Evolutionary conservation across 176 grass and related monocot species (phyloP).

Genomic region (Luzula sylvatica): DNA sequence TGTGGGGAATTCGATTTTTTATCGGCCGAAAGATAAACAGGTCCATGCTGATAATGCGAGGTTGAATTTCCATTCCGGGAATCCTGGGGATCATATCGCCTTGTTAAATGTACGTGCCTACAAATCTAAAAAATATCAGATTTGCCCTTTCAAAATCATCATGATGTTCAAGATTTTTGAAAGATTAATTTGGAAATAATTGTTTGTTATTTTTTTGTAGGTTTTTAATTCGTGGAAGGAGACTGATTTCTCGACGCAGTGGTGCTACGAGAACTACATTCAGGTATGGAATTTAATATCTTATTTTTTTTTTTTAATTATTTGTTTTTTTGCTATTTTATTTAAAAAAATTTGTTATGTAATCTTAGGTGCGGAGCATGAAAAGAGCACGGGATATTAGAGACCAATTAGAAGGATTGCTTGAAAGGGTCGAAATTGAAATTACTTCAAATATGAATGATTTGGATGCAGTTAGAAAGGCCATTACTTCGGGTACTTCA

Average conservation of each 20-base stretch:
- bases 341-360: conserved; percentile 6
- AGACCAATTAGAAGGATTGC: conserved; percentile 84
- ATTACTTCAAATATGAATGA: conserved; percentile 53
- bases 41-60: conserved; percentile 91
- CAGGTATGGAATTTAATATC: conserved; percentile 35
- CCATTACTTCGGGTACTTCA: conserved; percentile 74
- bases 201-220: conserved; percentile 34
- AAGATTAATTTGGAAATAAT: neutral
- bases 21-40: conserved; percentile 94
- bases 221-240: conserved; percentile 93
- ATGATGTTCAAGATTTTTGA: conserved; percentile 4
- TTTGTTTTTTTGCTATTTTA: neutral
- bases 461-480: conserved; percentile 68
- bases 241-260: conserved; percentile 84
- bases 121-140: conserved; percentile 6
- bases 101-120: conserved; percentile 56
- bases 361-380: conserved; percentile 74
- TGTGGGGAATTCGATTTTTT: conserved; percentile 87
- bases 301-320: conserved; percentile 8
- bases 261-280: conserved; percentile 95
- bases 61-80: conserved; percentile 81
- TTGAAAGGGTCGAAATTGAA: conserved; percentile 97
- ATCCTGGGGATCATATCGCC: conserved; percentile 85
- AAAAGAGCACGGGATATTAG: conserved; percentile 81
- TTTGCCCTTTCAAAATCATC: conserved; percentile 9